These are phyloP conservation scores for Lathyrus oleraceus DNA, from an alignment of 306 rosid species.

Conservation along the genomic window DNA sequence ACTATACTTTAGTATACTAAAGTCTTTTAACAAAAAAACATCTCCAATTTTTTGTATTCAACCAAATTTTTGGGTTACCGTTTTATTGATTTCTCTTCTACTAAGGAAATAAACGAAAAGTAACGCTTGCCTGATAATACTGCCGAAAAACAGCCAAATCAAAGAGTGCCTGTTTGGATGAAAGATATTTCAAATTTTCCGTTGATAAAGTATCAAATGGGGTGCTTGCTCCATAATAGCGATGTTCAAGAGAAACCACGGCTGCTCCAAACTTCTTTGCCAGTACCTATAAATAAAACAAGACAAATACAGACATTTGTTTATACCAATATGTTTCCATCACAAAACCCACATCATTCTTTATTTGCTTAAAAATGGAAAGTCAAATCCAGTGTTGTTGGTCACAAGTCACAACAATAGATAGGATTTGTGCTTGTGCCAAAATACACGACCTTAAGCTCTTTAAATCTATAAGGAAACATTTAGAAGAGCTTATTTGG, in stretches of 20 bases:
- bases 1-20: conserved; percentile 3
- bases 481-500: neutral
- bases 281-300: conserved; percentile 59
- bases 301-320: neutral
- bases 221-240: conserved; percentile 83
- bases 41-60: neutral
- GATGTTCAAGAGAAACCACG: conserved; percentile 89
- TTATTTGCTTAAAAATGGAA: neutral
- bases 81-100: conserved; percentile 13
- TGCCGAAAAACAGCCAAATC: conserved; percentile 91
- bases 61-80: neutral
- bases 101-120: neutral
- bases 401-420: neutral
- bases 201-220: conserved; percentile 69
- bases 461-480: neutral
- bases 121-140: conserved; percentile 68
- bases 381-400: neutral
- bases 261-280: conserved; percentile 97
- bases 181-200: conserved; percentile 78
- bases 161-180: conserved; percentile 93
- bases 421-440: conserved; percentile 3
- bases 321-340: conserved; percentile 12
- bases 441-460: conserved; percentile 3
- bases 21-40: neutral
- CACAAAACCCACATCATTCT: conserved; percentile 4